phyloP scores from a whole-genome alignment of 768 basidiomycete genomes.

The Boletus vinaceobasis region DNA sequence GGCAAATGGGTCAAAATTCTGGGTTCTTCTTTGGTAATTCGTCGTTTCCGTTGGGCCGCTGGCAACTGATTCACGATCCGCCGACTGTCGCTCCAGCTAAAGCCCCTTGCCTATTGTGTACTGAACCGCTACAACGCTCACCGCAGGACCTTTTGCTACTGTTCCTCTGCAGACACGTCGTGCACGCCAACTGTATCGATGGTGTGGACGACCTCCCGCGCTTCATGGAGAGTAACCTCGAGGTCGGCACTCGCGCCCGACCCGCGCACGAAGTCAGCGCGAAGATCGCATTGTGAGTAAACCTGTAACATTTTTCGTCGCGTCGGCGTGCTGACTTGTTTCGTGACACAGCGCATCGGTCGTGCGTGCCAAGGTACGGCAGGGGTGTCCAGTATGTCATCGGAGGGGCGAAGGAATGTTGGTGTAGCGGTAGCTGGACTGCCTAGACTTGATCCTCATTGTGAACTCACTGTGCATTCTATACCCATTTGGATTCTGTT shows the following conservation, averaged over 20 bases:
- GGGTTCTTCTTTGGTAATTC: conserved; percentile 77
- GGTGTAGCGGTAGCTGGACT: background rate
- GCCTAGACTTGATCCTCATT: conserved; percentile 7
- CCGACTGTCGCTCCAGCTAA: conserved; percentile 43
- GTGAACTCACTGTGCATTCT: conserved; percentile 4
- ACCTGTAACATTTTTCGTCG: background rate
- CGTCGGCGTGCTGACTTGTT: background rate
- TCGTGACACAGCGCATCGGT: conserved; percentile 57
- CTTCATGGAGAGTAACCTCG: conserved; percentile 51
- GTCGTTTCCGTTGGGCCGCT: conserved; percentile 22
- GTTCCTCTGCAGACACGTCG: conserved; percentile 86
- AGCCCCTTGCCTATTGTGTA: conserved; percentile 65
- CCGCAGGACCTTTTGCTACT: conserved; percentile 63
- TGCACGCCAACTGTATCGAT: conserved; percentile 77
- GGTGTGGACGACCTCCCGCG: conserved; percentile 61
- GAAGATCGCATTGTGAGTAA: conserved; percentile 74
- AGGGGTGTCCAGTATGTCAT: conserved; percentile 79
- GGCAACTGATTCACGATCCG: background rate
- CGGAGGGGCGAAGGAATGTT: conserved; percentile 48
- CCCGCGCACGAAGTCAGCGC: conserved; percentile 50
- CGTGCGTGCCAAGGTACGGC: conserved; percentile 56
- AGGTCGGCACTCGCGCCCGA: conserved; percentile 38
- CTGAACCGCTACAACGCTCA: conserved; percentile 51
- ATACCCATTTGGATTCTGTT: conserved; percentile 7
- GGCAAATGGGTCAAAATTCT: conserved; percentile 74